phyloP scores from a whole-genome alignment of 2,329 filamentous ascomycete species.

The Fusarium heterosporum region DNA sequence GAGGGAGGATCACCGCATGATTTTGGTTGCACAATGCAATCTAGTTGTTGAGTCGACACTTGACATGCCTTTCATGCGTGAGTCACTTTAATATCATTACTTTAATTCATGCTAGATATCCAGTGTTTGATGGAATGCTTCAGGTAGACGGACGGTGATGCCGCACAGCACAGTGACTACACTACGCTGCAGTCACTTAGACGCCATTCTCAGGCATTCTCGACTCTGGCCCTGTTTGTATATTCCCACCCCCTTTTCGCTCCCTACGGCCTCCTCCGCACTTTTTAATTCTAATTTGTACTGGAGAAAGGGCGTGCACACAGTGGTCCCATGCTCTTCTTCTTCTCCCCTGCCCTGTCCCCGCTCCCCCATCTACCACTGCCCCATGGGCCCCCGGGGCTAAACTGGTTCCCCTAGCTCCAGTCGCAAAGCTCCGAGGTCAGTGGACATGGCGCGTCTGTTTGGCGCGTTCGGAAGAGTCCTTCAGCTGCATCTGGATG shows the following conservation, averaged over 20 bases:
- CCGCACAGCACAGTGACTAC: not conserved
- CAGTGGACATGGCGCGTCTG: constrained; percentile 4
- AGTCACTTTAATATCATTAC: not conserved
- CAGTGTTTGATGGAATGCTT: constrained; percentile 3
- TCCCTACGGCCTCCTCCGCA: constrained; percentile 26
- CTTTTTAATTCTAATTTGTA: not conserved
- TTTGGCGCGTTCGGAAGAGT: not conserved
- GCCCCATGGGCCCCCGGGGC: constrained; percentile 39
- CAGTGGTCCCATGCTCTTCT: constrained; percentile 2
- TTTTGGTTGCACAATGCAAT: constrained; percentile 2
- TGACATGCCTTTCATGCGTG: not conserved
- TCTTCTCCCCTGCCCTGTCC: not conserved
- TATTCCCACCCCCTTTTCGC: constrained; percentile 3
- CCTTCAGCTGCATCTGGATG: constrained; percentile 17
- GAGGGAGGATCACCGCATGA: constrained; percentile 11
- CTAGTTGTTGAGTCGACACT: not conserved
- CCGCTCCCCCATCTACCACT: constrained; percentile 5
- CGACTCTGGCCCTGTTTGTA: not conserved
- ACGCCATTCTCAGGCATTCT: not conserved
- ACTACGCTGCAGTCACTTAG: not conserved
- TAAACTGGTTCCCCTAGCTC: constrained; percentile 5
- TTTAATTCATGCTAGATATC: not conserved
- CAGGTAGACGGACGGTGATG: not conserved
- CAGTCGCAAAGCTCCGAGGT: constrained; percentile 7
- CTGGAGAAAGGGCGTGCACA: constrained; percentile 2